phyloP scores from a whole-genome alignment of 192 early-diverging fungal species.

The Diversispora epigaea region DNA sequence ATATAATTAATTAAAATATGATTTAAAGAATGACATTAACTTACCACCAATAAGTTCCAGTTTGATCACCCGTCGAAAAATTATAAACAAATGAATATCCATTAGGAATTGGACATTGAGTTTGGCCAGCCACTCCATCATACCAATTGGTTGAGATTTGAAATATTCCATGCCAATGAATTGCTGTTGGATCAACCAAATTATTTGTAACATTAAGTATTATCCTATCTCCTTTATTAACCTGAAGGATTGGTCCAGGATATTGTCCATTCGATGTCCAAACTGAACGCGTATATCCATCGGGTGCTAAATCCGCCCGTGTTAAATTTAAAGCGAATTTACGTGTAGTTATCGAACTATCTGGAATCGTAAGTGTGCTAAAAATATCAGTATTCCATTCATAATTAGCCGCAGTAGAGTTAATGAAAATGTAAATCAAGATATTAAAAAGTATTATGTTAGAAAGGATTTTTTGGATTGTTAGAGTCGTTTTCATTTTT shows the following conservation, averaged over 20 bases:
- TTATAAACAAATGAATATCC: background rate
- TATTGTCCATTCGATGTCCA: background rate
- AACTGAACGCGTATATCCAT: background rate
- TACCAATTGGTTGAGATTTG: conserved; percentile 40
- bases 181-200: conserved; percentile 27
- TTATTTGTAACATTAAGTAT: background rate
- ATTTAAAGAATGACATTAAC: background rate
- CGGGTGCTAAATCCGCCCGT: background rate
- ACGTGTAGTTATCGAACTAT: conserved; percentile 36
- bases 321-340: background rate
- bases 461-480: too few relatives aligned
- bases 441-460: too few relatives aligned
- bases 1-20: background rate
- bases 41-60: conserved; percentile 49
- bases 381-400: too few relatives aligned
- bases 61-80: conserved; percentile 12
- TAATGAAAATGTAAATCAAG: too few relatives aligned
- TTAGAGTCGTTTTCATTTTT: too few relatives aligned
- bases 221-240: background rate
- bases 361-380: too few relatives aligned
- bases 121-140: conserved; percentile 33
- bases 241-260: background rate
- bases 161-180: conserved; percentile 48
- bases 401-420: too few relatives aligned
- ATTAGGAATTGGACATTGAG: conserved; percentile 18